Evolutionary conservation across 2,329 filamentous ascomycete species (phyloP).

Genomic region (Tolypocladium capitatum): DNA sequence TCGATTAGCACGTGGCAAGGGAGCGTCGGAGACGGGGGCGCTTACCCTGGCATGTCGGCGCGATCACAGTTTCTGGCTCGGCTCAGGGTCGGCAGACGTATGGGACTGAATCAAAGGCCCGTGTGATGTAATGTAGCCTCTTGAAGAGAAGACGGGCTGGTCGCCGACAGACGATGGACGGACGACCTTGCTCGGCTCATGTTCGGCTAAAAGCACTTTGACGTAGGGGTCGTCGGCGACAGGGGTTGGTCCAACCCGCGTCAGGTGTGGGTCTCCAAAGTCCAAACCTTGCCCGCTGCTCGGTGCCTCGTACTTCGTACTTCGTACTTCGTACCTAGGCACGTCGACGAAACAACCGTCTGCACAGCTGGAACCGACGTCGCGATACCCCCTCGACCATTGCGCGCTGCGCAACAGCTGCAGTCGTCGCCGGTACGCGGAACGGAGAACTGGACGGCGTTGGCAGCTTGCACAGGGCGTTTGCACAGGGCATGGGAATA

Average conservation of each 20-base stretch:
- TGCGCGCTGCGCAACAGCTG: neutral
- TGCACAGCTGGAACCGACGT: neutral
- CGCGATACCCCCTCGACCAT: neutral
- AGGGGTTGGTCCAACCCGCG: neutral
- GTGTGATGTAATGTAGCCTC: neutral
- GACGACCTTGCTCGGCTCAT: neutral
- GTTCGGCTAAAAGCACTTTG: neutral
- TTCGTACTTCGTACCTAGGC: neutral
- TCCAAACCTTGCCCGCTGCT: neutral
- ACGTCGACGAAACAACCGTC: neutral
- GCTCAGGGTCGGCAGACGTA: neutral
- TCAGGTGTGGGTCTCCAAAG: neutral
- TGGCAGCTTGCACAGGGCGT: conserved; percentile 9
- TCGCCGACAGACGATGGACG: neutral
- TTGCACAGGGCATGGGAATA: conserved; percentile 14
- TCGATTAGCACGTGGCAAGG: neutral
- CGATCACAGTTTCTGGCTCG: neutral
- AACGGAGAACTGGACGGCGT: neutral
- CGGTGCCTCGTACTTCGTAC: neutral
- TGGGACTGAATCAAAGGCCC: neutral
- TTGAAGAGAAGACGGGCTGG: neutral
- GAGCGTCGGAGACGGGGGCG: neutral
- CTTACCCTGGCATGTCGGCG: neutral
- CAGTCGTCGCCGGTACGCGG: neutral
- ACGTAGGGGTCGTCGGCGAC: neutral